Evolutionary conservation across 1,139 yeast genomes (phyloP).

Genomic region (Lodderomyces metapsilosis): DNA sequence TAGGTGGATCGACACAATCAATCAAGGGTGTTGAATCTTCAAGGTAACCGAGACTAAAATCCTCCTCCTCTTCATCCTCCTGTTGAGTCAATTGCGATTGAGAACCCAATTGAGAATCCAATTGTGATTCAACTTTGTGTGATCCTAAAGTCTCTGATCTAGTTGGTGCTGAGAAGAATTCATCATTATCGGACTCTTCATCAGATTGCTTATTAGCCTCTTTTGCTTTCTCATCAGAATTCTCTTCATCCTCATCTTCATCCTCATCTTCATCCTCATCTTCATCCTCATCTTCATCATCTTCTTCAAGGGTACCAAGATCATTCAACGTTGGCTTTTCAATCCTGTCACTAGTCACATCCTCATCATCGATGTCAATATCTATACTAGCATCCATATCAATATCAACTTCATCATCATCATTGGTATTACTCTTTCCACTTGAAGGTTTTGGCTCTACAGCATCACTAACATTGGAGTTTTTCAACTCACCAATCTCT

Average conservation of each 20-base stretch:
- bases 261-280: slow-evolving; percentile 9
- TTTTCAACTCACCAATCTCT: slow-evolving; percentile 38
- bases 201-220: neutral
- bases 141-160: neutral
- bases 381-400: neutral
- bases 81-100: neutral
- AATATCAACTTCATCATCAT: neutral
- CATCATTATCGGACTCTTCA: neutral
- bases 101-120: neutral
- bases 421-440: neutral
- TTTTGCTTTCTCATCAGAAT: neutral
- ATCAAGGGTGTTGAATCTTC: slow-evolving; percentile 4
- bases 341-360: slow-evolving; percentile 6
- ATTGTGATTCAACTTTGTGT: neutral
- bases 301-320: slow-evolving; percentile 4
- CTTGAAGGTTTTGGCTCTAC: slow-evolving; percentile 13
- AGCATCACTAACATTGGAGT: slow-evolving; percentile 35
- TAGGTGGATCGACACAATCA: slow-evolving; percentile 4
- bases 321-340: slow-evolving; percentile 9
- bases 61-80: slow-evolving; percentile 8
- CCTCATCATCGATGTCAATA: neutral
- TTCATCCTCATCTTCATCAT: slow-evolving; percentile 8
- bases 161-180: slow-evolving; percentile 3
- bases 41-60: slow-evolving; percentile 4
- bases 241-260: neutral